These are phyloP conservation scores for Fusarium protoensiforme DNA, from an alignment of 2,329 filamentous ascomycete species.

Conservation along the genomic window DNA sequence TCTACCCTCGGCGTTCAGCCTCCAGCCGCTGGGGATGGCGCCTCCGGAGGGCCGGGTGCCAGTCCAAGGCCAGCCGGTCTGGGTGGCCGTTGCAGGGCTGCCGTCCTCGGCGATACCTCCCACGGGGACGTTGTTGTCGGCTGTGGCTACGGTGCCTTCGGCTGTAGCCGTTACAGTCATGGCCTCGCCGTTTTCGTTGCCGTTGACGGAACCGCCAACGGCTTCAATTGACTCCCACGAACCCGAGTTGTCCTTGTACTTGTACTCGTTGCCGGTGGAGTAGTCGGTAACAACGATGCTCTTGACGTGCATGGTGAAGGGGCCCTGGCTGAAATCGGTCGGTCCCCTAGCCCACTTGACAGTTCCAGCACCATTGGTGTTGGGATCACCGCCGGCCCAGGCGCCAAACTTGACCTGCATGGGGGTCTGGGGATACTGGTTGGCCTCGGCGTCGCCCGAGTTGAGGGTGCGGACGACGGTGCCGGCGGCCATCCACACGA, in stretches of 20 bases:
- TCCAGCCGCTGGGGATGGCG: slow-evolving; percentile 81
- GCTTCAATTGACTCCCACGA: slow-evolving; percentile 85
- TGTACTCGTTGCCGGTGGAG: slow-evolving; percentile 88
- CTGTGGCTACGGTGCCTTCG: slow-evolving; percentile 72
- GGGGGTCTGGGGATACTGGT: slow-evolving; percentile 92
- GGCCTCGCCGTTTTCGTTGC: slow-evolving; percentile 67
- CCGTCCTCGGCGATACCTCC: slow-evolving; percentile 72
- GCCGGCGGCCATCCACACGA: slow-evolving; percentile 88
- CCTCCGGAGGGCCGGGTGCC: slow-evolving; percentile 62
- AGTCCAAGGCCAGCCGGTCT: slow-evolving; percentile 77
- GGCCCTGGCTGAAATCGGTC: slow-evolving; percentile 85
- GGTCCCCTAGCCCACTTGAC: slow-evolving; percentile 89
- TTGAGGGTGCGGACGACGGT: slow-evolving; percentile 80
- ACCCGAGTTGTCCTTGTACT: slow-evolving; percentile 82
- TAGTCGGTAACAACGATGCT: slow-evolving; percentile 86
- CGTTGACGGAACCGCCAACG: slow-evolving; percentile 81
- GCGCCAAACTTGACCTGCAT: slow-evolving; percentile 94
- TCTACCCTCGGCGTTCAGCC: slow-evolving; percentile 81
- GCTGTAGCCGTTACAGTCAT: slow-evolving; percentile 66
- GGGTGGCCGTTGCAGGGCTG: slow-evolving; percentile 62
- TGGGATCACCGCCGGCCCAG: slow-evolving; percentile 90
- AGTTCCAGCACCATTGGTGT: slow-evolving; percentile 78
- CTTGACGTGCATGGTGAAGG: slow-evolving; percentile 87
- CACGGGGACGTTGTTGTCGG: slow-evolving; percentile 75
- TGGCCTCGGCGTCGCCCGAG: slow-evolving; percentile 72